A percentile compares a stretch with the other conserved stretches of the same genome.
phyloP scores from a whole-genome alignment of 352 stramenopile species.

The Plasmopara viticola region DNA sequence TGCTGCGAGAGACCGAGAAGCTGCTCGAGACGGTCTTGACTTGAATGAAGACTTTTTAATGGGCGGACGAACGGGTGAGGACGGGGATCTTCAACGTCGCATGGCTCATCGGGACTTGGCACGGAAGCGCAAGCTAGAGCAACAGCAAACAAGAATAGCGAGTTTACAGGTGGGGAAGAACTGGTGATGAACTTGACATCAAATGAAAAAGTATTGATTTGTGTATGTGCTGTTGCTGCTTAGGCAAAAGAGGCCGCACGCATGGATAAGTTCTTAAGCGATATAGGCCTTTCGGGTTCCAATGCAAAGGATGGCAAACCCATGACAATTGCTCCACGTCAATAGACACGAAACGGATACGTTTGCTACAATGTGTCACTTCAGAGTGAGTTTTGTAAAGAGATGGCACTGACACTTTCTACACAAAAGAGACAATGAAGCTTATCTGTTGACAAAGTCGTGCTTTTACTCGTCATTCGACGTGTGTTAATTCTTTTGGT shows the following conservation, averaged over 20 bases:
- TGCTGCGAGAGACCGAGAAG: slow-evolving; percentile 53
- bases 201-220: not conserved
- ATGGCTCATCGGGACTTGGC: slow-evolving; percentile 32
- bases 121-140: slow-evolving; percentile 33
- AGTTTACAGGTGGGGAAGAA: slow-evolving; percentile 27
- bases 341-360: slow-evolving; percentile 4
- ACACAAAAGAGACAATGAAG: too few species aligned
- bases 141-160: slow-evolving; percentile 34
- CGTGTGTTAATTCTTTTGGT: too few species aligned
- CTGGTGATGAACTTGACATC: not conserved
- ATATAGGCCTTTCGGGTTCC: slow-evolving; percentile 52
- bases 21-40: slow-evolving; percentile 54
- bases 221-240: not conserved
- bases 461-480: too few species aligned
- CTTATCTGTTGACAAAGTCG: too few species aligned
- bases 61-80: slow-evolving; percentile 20
- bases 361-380: too few species aligned
- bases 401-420: too few species aligned
- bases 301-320: slow-evolving; percentile 22
- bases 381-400: too few species aligned
- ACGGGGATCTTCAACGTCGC: slow-evolving; percentile 35
- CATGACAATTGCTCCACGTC: slow-evolving; percentile 55
- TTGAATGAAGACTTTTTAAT: slow-evolving; percentile 69
- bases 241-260: slow-evolving; percentile 62
- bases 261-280: slow-evolving; percentile 72